A percentile compares a stretch with the other conserved stretches of the same genome.
Evolutionary conservation across 345 rosid genomes (phyloP).

Genomic region (Aegle marmelos): DNA sequence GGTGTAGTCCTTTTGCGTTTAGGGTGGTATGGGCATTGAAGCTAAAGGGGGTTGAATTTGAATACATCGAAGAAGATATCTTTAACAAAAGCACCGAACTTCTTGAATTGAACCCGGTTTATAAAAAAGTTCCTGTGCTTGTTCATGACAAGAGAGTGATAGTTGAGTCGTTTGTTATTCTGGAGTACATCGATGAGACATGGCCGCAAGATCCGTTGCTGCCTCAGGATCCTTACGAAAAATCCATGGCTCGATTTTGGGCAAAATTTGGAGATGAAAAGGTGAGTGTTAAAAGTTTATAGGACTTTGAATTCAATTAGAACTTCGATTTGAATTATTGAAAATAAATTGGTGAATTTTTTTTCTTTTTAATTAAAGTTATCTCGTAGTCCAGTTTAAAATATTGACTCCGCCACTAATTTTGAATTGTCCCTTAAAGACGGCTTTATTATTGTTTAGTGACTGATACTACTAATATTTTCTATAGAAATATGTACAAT

Average conservation of each 20-base stretch:
- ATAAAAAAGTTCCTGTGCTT: conserved; percentile 24
- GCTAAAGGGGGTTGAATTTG: conserved; percentile 18
- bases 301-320: too few relatives aligned
- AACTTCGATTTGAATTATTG: too few relatives aligned
- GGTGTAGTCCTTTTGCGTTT: not conserved
- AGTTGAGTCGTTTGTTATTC: conserved; percentile 23
- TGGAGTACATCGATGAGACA: conserved; percentile 38
- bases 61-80: conserved; percentile 18
- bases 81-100: conserved; percentile 14
- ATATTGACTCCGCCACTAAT: too few relatives aligned
- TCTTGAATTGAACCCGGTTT: conserved; percentile 18
- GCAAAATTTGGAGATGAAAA: conserved; percentile 28
- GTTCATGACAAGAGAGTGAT: conserved; percentile 19
- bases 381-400: too few relatives aligned
- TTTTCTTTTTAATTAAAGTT: too few relatives aligned
- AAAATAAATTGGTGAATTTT: too few relatives aligned
- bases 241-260: conserved; percentile 42
- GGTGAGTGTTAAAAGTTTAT: conserved; percentile 14
- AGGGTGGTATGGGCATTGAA: conserved; percentile 26
- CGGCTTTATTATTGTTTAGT: too few relatives aligned
- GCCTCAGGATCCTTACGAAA: conserved; percentile 35
- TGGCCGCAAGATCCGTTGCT: conserved; percentile 34
- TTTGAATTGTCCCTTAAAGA: too few relatives aligned
- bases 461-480: too few relatives aligned
- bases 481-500: too few relatives aligned